Evolutionary conservation across 1,139 yeast species (phyloP).

Genomic region (Taphrina confusa): DNA sequence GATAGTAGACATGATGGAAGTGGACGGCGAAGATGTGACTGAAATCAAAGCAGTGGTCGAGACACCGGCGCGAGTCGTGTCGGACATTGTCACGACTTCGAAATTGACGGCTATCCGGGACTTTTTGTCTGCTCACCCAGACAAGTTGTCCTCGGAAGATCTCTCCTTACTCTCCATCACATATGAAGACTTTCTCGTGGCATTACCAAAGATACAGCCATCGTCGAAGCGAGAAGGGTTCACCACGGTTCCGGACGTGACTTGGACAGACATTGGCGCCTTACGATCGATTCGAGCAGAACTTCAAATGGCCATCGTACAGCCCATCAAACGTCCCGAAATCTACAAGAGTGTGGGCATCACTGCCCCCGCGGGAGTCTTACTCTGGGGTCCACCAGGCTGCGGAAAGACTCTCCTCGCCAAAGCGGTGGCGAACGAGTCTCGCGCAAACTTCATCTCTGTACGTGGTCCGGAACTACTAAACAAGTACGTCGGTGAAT

Average conservation of each 20-base stretch:
- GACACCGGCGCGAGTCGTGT: slow-evolving; percentile 36
- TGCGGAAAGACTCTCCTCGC: slow-evolving; percentile 96
- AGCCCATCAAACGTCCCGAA: slow-evolving; percentile 92
- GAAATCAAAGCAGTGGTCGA: slow-evolving; percentile 3
- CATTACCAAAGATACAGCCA: slow-evolving; percentile 92
- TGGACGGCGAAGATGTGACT: background rate
- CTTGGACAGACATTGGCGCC: slow-evolving; percentile 96
- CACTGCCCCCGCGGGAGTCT: slow-evolving; percentile 93
- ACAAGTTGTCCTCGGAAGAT: slow-evolving; percentile 73
- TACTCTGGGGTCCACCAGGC: slow-evolving; percentile 99
- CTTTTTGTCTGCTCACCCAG: slow-evolving; percentile 73
- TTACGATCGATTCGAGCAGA: slow-evolving; percentile 77
- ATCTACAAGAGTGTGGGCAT: slow-evolving; percentile 88
- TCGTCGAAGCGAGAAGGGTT: slow-evolving; percentile 98
- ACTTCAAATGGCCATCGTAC: slow-evolving; percentile 94
- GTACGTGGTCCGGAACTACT: slow-evolving; percentile 93
- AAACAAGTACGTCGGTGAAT: slow-evolving; percentile 94
- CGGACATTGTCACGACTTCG: slow-evolving; percentile 40
- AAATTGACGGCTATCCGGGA: slow-evolving; percentile 59
- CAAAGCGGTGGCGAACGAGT: slow-evolving; percentile 96
- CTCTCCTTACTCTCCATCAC: slow-evolving; percentile 72
- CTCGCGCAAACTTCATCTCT: slow-evolving; percentile 91
- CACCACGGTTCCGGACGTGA: slow-evolving; percentile 97
- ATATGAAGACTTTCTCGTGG: slow-evolving; percentile 75
- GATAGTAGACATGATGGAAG: background rate